A percentile compares a stretch with the other conserved stretches of the same genome.
Evolutionary conservation across 163 green algal genomes (phyloP).

Genomic region (Scenedesmus sp.): DNA sequence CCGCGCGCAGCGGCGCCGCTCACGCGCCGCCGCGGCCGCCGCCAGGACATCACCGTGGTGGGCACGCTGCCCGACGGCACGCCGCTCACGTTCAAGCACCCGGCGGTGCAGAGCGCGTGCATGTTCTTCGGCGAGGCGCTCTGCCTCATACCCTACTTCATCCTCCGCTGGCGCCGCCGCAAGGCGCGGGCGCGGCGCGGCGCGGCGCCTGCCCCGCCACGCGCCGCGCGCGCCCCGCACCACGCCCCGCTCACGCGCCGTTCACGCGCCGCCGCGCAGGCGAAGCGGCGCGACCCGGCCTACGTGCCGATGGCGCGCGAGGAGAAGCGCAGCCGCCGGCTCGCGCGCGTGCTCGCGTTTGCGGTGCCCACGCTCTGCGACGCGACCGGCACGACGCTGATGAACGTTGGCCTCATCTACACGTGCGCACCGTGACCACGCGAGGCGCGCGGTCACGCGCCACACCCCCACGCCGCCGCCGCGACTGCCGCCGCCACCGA

Average conservation of each 20-base stretch:
- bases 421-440: slow-evolving; percentile 73
- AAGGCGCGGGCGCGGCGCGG: no score
- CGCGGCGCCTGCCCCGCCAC: no score
- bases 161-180: slow-evolving; percentile 56
- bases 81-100: slow-evolving; percentile 74
- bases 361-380: slow-evolving; percentile 86
- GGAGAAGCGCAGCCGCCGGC: slow-evolving; percentile 19
- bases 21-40: not conserved
- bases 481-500: no score
- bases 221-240: no score
- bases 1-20: not conserved
- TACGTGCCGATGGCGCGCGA: slow-evolving; percentile 29
- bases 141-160: slow-evolving; percentile 75
- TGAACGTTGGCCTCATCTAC: slow-evolving; percentile 90
- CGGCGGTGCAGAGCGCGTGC: slow-evolving; percentile 71
- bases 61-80: slow-evolving; percentile 56
- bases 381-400: slow-evolving; percentile 76
- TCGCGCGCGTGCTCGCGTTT: slow-evolving; percentile 66
- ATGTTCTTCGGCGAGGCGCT: slow-evolving; percentile 80
- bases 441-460: not conserved
- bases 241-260: no score
- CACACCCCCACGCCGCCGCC: no score
- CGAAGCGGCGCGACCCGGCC: slow-evolving; percentile 24
- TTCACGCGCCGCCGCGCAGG: slow-evolving; percentile 16
- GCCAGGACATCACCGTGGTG: slow-evolving; percentile 80